These are phyloP conservation scores for Pyrenula massariospora DNA, from an alignment of 495 filamentous ascomycete species.

Conservation along the genomic window DNA sequence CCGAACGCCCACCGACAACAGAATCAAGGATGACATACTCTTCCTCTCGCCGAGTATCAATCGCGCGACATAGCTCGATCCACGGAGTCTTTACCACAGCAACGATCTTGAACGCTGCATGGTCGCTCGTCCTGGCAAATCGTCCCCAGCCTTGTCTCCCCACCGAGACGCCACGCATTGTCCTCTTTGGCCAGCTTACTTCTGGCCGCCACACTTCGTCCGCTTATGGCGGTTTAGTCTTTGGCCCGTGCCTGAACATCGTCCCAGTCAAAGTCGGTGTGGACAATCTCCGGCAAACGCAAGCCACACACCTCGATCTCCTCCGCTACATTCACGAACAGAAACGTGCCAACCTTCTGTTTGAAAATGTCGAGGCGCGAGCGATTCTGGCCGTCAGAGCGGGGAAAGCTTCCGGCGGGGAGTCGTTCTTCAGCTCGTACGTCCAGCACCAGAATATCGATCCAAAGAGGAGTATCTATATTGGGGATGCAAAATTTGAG, in stretches of 20 bases:
- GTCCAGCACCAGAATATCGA: constrained; percentile 38
- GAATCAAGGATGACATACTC: constrained; percentile 23
- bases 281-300: no score
- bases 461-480: constrained; percentile 26
- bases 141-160: no score
- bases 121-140: constrained; percentile 41
- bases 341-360: constrained; percentile 44
- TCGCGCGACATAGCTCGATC: constrained; percentile 21
- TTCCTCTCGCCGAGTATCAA: constrained; percentile 27
- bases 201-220: constrained; percentile 45
- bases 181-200: constrained; percentile 43
- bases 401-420: no score
- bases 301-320: constrained; percentile 37
- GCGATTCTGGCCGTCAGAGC: no score
- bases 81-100: constrained; percentile 40
- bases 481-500: no score
- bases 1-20: constrained; percentile 25
- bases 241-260: constrained; percentile 49
- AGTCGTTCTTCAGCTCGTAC: constrained; percentile 35
- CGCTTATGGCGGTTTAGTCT: constrained; percentile 38
- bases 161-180: constrained; percentile 32
- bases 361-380: constrained; percentile 45
- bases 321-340: constrained; percentile 46
- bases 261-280: constrained; percentile 45
- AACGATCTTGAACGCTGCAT: constrained; percentile 45